These are phyloP conservation scores for Salvia splendens DNA, from an alignment of 257 asterid species.

Conservation along the genomic window DNA sequence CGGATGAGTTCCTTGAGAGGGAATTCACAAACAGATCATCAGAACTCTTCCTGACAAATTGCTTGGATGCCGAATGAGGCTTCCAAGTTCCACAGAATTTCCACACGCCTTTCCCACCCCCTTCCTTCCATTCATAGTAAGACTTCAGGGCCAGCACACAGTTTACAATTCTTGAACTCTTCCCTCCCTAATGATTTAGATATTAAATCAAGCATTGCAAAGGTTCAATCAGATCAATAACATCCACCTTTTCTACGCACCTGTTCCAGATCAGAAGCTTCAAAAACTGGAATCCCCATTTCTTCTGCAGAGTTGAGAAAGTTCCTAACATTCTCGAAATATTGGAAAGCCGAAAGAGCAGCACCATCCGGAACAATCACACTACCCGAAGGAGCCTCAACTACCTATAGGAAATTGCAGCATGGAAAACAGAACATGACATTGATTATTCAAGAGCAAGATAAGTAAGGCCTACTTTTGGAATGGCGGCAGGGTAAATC, in stretches of 20 bases:
- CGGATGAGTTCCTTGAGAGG: constrained; percentile 54
- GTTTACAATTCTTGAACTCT: constrained; percentile 71
- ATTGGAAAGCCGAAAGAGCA: constrained; percentile 67
- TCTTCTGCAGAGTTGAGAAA: constrained; percentile 66
- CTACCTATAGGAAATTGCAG: constrained; percentile 50
- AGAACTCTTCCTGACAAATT: constrained; percentile 55
- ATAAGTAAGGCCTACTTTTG: constrained; percentile 52
- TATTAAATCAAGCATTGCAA: background rate
- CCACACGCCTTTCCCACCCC: constrained; percentile 70
- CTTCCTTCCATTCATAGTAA: constrained; percentile 72
- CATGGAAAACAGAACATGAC: background rate
- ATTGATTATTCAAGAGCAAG: constrained; percentile 2
- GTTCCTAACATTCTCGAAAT: constrained; percentile 83
- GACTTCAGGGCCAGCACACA: constrained; percentile 80
- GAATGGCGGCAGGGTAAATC: constrained; percentile 71
- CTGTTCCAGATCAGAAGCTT: constrained; percentile 86
- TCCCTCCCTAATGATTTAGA: constrained; percentile 61
- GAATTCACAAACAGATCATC: constrained; percentile 63
- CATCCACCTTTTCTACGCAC: constrained; percentile 36
- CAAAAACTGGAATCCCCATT: constrained; percentile 81
- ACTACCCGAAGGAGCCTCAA: constrained; percentile 75
- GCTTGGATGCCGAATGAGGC: constrained; percentile 56
- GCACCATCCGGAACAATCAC: constrained; percentile 75
- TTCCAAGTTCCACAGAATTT: constrained; percentile 63
- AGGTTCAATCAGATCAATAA: background rate